phyloP scores from a whole-genome alignment of 805 yeast species.

The Wickerhamiella dianesei region DNA sequence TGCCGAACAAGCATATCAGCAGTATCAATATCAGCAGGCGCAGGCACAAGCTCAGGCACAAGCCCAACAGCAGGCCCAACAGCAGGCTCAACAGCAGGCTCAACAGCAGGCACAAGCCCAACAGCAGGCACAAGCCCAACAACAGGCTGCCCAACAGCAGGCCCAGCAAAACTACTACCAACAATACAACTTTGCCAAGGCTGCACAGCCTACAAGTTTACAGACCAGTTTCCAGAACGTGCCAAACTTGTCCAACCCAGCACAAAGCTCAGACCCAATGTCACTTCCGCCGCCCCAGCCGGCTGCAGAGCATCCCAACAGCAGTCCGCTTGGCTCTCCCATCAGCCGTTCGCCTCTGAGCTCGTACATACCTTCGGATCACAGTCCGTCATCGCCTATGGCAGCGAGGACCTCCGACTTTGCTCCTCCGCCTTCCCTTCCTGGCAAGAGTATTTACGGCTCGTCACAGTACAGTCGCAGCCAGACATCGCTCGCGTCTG shows the following conservation, averaged over 20 bases:
- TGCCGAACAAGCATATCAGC: conserved; percentile 5
- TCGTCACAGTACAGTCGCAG: conserved; percentile 1
- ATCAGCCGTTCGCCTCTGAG: background rate
- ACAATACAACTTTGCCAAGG: background rate
- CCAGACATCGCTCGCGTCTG: background rate
- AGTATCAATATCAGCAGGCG: conserved; percentile 7
- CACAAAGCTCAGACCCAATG: background rate
- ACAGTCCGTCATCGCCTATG: background rate
- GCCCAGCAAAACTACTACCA: background rate
- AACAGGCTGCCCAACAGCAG: conserved; percentile 1
- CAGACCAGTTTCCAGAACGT: background rate
- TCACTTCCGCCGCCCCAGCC: background rate
- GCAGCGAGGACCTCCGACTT: background rate
- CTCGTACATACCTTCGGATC: background rate
- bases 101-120: conserved; percentile 1
- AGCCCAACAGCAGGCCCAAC: conserved; percentile 7
- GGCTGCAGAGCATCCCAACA: background rate
- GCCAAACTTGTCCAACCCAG: background rate
- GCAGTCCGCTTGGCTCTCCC: background rate
- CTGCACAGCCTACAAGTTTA: background rate
- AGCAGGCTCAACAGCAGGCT: conserved; percentile 3
- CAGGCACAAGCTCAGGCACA: conserved; percentile 8
- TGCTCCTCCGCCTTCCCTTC: background rate
- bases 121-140: conserved; percentile 6
- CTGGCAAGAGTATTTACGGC: background rate